phyloP scores from a whole-genome alignment of 305 asterid genomes.

The Fraxinus sp. region DNA sequence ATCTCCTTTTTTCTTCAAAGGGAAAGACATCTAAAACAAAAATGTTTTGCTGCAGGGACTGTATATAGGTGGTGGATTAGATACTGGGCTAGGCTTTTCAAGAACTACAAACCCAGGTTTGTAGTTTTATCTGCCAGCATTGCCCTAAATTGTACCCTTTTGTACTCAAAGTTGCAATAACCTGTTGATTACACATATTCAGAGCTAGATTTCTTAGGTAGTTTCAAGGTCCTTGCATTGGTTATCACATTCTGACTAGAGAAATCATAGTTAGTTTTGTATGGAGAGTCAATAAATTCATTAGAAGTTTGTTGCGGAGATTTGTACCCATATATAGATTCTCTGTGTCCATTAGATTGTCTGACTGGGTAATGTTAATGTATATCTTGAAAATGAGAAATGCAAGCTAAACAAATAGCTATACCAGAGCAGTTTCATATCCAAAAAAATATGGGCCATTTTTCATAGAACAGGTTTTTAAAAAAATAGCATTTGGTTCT shows the following conservation, averaged over 20 bases:
- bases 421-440: neutral
- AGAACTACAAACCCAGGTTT: constrained; percentile 68
- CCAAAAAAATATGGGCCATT: neutral
- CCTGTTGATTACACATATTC: neutral
- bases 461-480: neutral
- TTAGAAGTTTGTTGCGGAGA: neutral
- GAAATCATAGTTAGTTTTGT: neutral
- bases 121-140: constrained; percentile 27
- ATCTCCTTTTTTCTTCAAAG: neutral
- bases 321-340: neutral
- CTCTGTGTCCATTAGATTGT: neutral
- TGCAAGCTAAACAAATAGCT: neutral
- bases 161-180: neutral
- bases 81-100: constrained; percentile 46
- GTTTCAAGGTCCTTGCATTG: constrained; percentile 13
- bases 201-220: neutral
- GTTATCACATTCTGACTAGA: constrained; percentile 8
- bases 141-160: neutral
- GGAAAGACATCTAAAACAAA: constrained; percentile 23
- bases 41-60: constrained; percentile 47
- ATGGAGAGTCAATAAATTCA: constrained; percentile 1
- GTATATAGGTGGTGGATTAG: constrained; percentile 48
- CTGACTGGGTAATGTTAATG: neutral
- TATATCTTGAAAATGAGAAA: neutral
- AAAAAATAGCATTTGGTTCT: neutral